phyloP scores from a whole-genome alignment of 768 basidiomycete species.

The Trametes elegans region DNA sequence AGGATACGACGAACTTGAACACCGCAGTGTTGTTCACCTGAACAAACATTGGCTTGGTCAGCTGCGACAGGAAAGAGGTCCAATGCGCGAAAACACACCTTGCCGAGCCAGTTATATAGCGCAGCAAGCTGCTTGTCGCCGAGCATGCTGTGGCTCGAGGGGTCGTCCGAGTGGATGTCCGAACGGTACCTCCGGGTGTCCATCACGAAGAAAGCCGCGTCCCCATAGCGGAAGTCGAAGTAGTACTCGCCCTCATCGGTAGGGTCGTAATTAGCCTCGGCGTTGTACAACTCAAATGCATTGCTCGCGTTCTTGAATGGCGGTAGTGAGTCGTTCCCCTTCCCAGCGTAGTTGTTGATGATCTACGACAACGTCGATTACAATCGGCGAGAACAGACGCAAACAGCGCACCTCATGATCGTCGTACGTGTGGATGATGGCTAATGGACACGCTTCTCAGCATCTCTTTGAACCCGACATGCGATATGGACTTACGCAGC shows the following conservation, averaged over 20 bases:
- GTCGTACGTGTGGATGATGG: conserved; percentile 67
- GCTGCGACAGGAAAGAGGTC: not conserved
- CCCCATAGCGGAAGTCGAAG: conserved; percentile 63
- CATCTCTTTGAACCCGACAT: not conserved
- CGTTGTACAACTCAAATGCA: conserved; percentile 61
- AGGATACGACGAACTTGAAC: conserved; percentile 76
- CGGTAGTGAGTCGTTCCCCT: conserved; percentile 47
- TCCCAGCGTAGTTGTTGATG: conserved; percentile 65
- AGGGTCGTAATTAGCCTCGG: conserved; percentile 60
- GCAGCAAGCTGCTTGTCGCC: conserved; percentile 62
- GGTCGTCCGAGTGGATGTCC: conserved; percentile 35
- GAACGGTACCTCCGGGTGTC: conserved; percentile 66
- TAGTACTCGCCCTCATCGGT: conserved; percentile 44
- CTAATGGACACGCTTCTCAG: conserved; percentile 32
- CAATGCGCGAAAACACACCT: conserved; percentile 36
- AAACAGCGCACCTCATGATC: conserved; percentile 57
- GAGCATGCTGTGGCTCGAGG: conserved; percentile 58
- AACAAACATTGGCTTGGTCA: not conserved
- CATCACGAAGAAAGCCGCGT: conserved; percentile 75
- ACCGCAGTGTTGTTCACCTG: conserved; percentile 68
- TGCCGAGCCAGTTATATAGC: conserved; percentile 60
- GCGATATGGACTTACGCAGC: conserved; percentile 51
- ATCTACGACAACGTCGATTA: conserved; percentile 38
- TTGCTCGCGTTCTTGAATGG: conserved; percentile 55
- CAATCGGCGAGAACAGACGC: not conserved